Evolutionary conservation across 129 eudicot genomes (phyloP).

Genomic region (Oenanthe sinensis): DNA sequence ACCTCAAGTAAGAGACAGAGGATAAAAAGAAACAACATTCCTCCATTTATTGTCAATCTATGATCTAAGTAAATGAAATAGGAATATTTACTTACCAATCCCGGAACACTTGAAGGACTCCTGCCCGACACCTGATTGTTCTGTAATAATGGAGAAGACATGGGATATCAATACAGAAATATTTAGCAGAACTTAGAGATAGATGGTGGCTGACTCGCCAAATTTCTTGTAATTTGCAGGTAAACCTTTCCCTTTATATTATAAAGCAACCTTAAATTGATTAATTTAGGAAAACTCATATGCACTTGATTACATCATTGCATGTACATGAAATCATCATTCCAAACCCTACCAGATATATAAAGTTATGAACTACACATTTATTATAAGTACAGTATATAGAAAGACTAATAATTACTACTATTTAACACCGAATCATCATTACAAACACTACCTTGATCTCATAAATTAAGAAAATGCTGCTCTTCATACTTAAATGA

Average conservation of each 20-base stretch:
- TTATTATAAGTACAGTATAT: background rate
- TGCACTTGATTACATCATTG: background rate
- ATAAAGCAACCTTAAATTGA: background rate
- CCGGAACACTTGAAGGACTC: conserved; percentile 50
- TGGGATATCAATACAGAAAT: background rate
- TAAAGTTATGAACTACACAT: background rate
- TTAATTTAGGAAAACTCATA: background rate
- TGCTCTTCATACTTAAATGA: too few relatives aligned
- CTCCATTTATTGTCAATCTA: background rate
- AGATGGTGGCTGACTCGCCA: background rate
- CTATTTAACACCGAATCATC: background rate
- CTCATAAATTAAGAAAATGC: background rate
- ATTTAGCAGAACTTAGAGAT: background rate
- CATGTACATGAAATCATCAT: background rate
- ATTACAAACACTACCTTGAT: background rate
- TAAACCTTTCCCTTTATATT: background rate
- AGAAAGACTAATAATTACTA: background rate
- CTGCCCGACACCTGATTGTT: conserved; percentile 21
- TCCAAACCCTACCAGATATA: background rate
- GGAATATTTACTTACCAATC: conserved; percentile 33
- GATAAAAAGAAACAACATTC: background rate
- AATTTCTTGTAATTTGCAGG: background rate
- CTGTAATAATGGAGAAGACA: conserved; percentile 20
- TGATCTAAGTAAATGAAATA: background rate
- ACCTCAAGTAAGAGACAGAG: background rate